These are phyloP conservation scores for Capronia americana DNA, from an alignment of 2,329 filamentous ascomycete genomes.

Conservation along the genomic window DNA sequence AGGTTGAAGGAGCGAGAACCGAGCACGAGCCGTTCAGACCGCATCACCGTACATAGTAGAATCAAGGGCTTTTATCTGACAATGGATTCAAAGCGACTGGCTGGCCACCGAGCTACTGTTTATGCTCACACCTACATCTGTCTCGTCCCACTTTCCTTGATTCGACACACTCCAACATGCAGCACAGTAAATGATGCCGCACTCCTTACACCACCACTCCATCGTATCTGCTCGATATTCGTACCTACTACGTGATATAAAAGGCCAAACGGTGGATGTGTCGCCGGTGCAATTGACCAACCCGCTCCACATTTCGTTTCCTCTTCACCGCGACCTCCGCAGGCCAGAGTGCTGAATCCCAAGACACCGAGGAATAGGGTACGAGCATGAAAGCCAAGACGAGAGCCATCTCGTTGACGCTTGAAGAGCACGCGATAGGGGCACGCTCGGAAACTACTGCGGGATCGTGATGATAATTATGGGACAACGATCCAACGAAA, in stretches of 20 bases:
- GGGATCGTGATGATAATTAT: neutral
- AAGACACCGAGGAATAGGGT: neutral
- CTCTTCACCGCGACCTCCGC: neutral
- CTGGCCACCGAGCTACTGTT: neutral
- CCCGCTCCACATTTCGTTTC: neutral
- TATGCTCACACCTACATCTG: neutral
- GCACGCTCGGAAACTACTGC: neutral
- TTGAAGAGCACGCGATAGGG: neutral
- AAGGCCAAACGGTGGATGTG: neutral
- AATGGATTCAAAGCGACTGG: neutral
- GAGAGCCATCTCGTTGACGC: neutral
- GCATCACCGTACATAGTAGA: neutral
- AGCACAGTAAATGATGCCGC: neutral
- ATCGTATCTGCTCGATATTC: neutral
- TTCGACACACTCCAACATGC: neutral
- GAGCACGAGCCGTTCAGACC: neutral
- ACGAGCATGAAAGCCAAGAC: neutral
- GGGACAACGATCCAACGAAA: neutral
- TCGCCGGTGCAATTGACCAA: neutral
- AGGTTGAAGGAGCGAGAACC: slow-evolving; percentile 60
- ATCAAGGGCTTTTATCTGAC: neutral
- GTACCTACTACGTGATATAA: neutral
- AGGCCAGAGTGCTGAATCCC: neutral
- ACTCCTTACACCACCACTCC: neutral
- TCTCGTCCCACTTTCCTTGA: neutral